phyloP scores from a whole-genome alignment of 2,329 filamentous ascomycete species.

The Clonostachys solani region DNA sequence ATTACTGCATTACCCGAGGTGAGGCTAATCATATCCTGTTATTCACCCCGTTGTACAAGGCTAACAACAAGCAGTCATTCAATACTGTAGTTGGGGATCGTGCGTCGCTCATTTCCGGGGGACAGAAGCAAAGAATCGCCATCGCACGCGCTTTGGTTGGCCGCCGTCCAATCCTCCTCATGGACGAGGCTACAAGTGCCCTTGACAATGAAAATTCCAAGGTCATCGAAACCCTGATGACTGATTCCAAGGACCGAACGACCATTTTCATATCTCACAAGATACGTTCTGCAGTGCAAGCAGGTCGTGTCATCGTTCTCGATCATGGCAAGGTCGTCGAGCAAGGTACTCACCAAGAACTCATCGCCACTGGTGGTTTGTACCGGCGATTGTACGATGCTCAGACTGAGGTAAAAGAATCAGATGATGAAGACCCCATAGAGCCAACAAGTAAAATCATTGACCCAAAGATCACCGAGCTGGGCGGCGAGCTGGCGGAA shows the following conservation, averaged over 20 bases:
- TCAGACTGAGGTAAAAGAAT: conserved; percentile 18
- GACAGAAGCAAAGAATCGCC: conserved; percentile 91
- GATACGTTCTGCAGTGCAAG: conserved; percentile 17
- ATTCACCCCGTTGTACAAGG: too few relatives aligned
- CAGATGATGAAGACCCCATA: too few relatives aligned
- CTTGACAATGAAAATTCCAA: conserved; percentile 39
- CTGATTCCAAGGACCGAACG: too few relatives aligned
- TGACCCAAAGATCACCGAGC: too few relatives aligned
- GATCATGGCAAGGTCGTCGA: conserved; percentile 46
- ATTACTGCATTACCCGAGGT: conserved; percentile 82
- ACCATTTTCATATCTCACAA: too few relatives aligned
- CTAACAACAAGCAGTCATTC: conserved; percentile 35
- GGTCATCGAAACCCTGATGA: too few relatives aligned
- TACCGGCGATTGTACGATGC: conserved; percentile 48
- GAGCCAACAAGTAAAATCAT: too few relatives aligned
- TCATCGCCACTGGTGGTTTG: conserved; percentile 38
- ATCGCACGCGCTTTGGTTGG: conserved; percentile 88
- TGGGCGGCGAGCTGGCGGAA: too few relatives aligned
- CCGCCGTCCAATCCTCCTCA: conserved; percentile 77
- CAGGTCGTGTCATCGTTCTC: conserved; percentile 49
- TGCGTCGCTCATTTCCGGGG: conserved; percentile 79
- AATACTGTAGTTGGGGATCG: conserved; percentile 83
- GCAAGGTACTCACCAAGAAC: conserved; percentile 41
- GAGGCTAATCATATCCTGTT: too few relatives aligned
- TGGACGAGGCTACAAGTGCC: conserved; percentile 5